phyloP scores from a whole-genome alignment of 345 rosid genomes.

The Euphorbia pulcherrima region DNA sequence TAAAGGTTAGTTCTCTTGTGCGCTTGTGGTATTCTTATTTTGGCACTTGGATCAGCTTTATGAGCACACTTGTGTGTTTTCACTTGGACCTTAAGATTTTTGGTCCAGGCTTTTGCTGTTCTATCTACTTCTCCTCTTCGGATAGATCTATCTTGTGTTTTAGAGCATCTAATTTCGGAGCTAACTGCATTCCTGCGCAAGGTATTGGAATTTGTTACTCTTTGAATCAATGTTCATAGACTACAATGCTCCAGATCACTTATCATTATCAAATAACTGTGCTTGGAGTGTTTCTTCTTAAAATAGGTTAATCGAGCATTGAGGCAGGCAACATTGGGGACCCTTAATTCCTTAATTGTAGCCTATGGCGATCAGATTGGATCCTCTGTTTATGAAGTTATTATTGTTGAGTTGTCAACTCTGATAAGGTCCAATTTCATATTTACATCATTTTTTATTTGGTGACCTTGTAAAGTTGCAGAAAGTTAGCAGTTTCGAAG shows the following conservation, averaged over 20 bases:
- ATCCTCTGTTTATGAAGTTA: constrained; percentile 80
- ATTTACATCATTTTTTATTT: background rate
- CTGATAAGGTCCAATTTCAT: constrained; percentile 59
- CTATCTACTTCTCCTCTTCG: constrained; percentile 84
- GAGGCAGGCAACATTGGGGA: constrained; percentile 89
- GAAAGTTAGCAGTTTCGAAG: constrained; percentile 1
- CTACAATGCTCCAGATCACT: background rate
- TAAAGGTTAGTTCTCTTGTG: constrained; percentile 54
- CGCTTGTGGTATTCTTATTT: background rate
- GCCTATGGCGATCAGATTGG: constrained; percentile 92
- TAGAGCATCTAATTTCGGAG: constrained; percentile 83
- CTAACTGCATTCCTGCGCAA: constrained; percentile 90
- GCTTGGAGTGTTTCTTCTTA: constrained; percentile 22
- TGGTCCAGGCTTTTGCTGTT: constrained; percentile 83
- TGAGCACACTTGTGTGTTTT: constrained; percentile 3
- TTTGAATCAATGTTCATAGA: constrained; percentile 16
- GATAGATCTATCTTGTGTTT: constrained; percentile 80
- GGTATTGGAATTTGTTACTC: constrained; percentile 38
- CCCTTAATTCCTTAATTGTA: constrained; percentile 72
- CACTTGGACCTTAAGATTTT: constrained; percentile 11
- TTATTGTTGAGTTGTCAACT: constrained; percentile 82
- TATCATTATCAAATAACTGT: constrained; percentile 20
- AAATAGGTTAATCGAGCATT: constrained; percentile 87
- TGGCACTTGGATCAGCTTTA: background rate
- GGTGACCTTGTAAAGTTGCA: background rate